Conservation (phyloP, 2,329 filamentous ascomycete species). For the Fusarium setosum region DNA sequence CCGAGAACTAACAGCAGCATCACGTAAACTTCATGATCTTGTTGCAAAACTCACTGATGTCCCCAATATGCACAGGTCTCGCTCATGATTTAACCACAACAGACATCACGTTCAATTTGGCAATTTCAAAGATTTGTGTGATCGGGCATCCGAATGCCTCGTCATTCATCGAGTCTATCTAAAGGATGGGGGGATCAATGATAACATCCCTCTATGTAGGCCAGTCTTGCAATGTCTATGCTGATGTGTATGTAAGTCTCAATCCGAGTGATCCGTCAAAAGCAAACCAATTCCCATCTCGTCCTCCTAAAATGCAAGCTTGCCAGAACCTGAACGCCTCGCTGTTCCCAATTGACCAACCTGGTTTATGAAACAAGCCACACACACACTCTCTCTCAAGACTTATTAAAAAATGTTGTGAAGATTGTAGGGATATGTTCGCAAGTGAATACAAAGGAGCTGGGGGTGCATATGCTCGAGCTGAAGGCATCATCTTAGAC, state of each 20-base stretch:
- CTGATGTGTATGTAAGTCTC: neutral
- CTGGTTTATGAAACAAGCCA: conserved; percentile 23
- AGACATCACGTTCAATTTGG: neutral
- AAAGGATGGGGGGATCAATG: conserved; percentile 1
- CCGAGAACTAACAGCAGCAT: conserved; percentile 6
- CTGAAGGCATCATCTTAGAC: conserved; percentile 29
- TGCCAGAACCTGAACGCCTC: conserved; percentile 38
- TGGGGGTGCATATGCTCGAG: neutral
- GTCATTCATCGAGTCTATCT: conserved; percentile 26
- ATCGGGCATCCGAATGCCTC: conserved; percentile 10
- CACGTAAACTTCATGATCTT: conserved; percentile 28
- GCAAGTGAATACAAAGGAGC: conserved; percentile 24
- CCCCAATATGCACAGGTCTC: neutral
- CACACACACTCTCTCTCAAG: no score
- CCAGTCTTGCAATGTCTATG: conserved; percentile 14
- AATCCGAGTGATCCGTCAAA: conserved; percentile 5
- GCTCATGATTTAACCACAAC: neutral
- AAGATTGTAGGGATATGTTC: conserved; percentile 10
- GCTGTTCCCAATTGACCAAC: conserved; percentile 34
- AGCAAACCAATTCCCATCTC: neutral
- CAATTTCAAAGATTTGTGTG: neutral
- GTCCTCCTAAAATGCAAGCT: conserved; percentile 21
- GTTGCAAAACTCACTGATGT: conserved; percentile 17
- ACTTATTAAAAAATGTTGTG: no score
- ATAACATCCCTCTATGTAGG: conserved; percentile 4